A percentile compares a stretch with the other conserved stretches of the same genome.
Conservation (phyloP, 2,329 filamentous ascomycete genomes). For the Aspergillus novofumigatus region DNA sequence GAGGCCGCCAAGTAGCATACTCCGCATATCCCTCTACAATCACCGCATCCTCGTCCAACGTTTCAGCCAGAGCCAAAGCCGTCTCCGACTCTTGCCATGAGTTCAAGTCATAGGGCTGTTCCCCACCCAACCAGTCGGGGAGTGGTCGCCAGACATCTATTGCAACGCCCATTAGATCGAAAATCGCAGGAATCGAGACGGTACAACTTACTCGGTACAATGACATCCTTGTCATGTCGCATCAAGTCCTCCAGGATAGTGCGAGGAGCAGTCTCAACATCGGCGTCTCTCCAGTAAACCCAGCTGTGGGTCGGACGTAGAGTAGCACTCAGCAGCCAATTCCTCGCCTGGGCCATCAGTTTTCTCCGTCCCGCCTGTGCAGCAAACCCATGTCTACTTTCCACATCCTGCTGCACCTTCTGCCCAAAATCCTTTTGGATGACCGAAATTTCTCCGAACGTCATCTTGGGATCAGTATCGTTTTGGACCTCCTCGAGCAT, state of each 20-base stretch:
- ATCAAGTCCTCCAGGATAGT: constrained; percentile 97
- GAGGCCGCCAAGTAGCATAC: constrained; percentile 96
- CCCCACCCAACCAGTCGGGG: constrained; percentile 96
- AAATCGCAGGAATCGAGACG: background rate
- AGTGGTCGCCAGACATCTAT: constrained; percentile 96
- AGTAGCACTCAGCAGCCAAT: constrained; percentile 93
- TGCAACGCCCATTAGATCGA: constrained; percentile 20
- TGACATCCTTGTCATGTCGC: constrained; percentile 98
- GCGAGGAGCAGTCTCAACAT: constrained; percentile 94
- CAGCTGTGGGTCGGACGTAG: constrained; percentile 93
- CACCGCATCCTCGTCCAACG: constrained; percentile 93
- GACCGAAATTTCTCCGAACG: constrained; percentile 93
- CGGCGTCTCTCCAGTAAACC: constrained; percentile 99
- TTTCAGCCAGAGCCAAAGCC: constrained; percentile 86
- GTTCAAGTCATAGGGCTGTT: constrained; percentile 97
- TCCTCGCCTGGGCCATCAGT: constrained; percentile 94
- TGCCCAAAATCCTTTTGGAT: constrained; percentile 99
- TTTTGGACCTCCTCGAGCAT: constrained; percentile 76
- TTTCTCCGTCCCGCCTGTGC: constrained; percentile 91
- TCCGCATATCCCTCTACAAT: constrained; percentile 99
- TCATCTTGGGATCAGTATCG: constrained; percentile 71
- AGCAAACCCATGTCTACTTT: constrained; percentile 94
- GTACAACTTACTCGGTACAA: constrained; percentile 82
- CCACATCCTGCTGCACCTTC: constrained; percentile 94
- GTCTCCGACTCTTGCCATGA: constrained; percentile 99